These are phyloP conservation scores for Benincasa hispida DNA, from an alignment of 306 rosid species.

Conservation along the genomic window DNA sequence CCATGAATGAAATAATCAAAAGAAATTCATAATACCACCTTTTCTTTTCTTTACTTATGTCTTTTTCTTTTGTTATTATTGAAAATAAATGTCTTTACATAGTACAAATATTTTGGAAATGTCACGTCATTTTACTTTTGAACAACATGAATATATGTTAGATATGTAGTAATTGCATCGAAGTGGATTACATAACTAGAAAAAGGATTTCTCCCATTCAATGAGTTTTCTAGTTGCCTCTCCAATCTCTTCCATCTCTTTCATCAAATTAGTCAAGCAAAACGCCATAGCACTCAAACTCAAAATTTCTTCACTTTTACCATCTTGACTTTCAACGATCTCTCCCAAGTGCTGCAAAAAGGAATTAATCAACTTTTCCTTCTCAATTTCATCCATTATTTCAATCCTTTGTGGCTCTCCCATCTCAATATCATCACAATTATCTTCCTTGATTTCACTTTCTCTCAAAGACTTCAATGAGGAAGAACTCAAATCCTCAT, in stretches of 20 bases:
- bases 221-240: background rate
- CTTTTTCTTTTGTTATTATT: no score
- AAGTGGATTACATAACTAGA: background rate
- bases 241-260: constrained; percentile 1
- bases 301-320: constrained; percentile 30
- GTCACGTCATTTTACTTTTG: background rate
- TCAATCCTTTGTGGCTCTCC: constrained; percentile 21
- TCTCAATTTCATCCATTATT: constrained; percentile 20
- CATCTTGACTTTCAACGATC: constrained; percentile 22
- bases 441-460: background rate
- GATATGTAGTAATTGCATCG: background rate
- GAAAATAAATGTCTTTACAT: background rate
- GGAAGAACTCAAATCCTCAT: constrained; percentile 14
- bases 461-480: constrained; percentile 19
- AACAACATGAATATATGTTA: background rate
- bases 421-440: constrained; percentile 29
- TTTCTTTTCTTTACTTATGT: no score
- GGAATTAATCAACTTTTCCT: constrained; percentile 18
- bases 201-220: constrained; percentile 2
- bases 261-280: constrained; percentile 17
- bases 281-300: constrained; percentile 32
- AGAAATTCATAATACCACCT: no score
- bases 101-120: background rate
- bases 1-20: no score
- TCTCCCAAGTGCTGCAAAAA: constrained; percentile 26